Base-by-base conservation (phyloP, 2,329 filamentous ascomycete species). In the Fusarium nanum region DNA sequence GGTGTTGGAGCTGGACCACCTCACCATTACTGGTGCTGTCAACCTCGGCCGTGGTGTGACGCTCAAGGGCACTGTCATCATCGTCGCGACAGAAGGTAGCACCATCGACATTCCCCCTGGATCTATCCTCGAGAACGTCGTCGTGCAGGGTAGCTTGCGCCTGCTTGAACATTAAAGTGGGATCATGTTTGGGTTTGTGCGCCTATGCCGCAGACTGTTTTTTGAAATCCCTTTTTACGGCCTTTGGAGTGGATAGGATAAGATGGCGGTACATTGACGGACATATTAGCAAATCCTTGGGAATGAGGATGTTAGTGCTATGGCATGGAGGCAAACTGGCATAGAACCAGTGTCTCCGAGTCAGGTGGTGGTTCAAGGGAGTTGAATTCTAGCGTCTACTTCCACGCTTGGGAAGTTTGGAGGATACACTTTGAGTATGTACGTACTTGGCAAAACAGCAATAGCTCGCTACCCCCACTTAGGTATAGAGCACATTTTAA, bases 21-120 rank as follows among this genome's bases (percentile, higher is more conserved):
- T 99, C 64, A 99, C 96, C 79, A 97, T 99, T 77, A 99, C 96
- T 37, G 96, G 96, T 79, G 93, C 94, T 46, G 96, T 99, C 82
- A 98, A 98, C 86, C 89, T 99, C 60, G 95, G 95, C 73, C 93
- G 96, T 57, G 95, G 95, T 60, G 96, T 99, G 60, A 97, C 94
- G 41, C 87, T 98, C 75, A 99, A 99, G 89, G 96, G 93, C 68
- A 99, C 96, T 30, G 96, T 99, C 81, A 99, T 99, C 80, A 99
- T 99, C 75, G 96, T 99, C 56, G 96, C 96, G 28, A 98, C 94
- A 48, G 96, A 99, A 84, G 95, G 95, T 75, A 94, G 92, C 86
- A 99, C 96, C 71, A 99, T 99, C 77, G 96, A 99, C 80, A 92
- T 99, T 76, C 96, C 96, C 56, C 95, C 96, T 22, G 96, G 96